Base-by-base conservation (phyloP, 2,329 filamentous ascomycete genomes). In the Penicillium olsonii region DNA sequence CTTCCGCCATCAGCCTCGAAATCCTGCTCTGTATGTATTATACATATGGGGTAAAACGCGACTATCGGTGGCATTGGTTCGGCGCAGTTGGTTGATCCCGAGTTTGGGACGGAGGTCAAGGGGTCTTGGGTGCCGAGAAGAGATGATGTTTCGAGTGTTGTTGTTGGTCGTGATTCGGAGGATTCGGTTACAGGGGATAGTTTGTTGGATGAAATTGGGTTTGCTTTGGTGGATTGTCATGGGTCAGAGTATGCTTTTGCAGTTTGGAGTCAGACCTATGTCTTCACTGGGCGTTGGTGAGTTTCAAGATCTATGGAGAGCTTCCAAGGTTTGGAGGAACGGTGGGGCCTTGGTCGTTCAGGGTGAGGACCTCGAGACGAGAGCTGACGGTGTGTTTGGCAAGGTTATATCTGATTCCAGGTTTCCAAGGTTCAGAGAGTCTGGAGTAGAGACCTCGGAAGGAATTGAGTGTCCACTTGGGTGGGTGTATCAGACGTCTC, bases 181-280 rank as follows among this genome's bases (percentile, higher is more conserved):
- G 59, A 59, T 26, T 52, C 45, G 4, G 37, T 54, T 12, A 54
- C 48, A 0, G 53, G 54, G 10, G 14, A 46, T 24, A 45, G 62
- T 5, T 51, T 40, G 29, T 29, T 62, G n/a, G 53, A 70, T 65
- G 66, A 56, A 58, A 20, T 57, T 27, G 35, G 11, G 20, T 44
- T 44, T 20, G 19, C 20, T 4, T 4, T 8, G 14, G 11, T 4
- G 15, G 27, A 42, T 34, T 42, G 27, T 42, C 17, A 42, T 34
- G 27, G 40, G n/a, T 42, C 33, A 14, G 27, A 35, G 18, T 35
- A 35, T n/a, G 33, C 15, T 11, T 31, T n/a, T n/a, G n/a, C n/a
- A n/a, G n/a, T n/a, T n/a, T n/a, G n/a, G n/a, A n/a, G n/a, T n/a
- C n/a, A n/a, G n/a, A n/a, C n/a, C n/a, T n/a, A n/a, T n/a, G n/a